Evolutionary conservation across 148 eudicot genomes (phyloP).

Genomic region (Simmondsia chinensis): DNA sequence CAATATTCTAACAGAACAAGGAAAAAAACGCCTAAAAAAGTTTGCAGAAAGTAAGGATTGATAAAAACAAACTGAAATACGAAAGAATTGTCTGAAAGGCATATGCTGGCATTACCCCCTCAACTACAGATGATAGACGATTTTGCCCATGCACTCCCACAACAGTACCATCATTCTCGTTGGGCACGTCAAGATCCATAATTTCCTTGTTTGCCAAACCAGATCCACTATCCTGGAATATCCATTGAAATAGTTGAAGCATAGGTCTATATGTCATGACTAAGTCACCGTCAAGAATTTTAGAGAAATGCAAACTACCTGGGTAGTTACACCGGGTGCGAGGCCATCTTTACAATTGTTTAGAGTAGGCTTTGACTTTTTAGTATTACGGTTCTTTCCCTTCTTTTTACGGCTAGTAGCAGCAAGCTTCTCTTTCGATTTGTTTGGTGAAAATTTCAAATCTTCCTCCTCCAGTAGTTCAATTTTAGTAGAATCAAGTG

Average conservation of each 20-base stretch:
- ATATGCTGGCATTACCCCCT: slow-evolving; percentile 9
- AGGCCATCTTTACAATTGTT: slow-evolving; percentile 29
- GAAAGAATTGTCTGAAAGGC: neutral
- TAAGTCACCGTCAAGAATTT: neutral
- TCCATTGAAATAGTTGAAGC: slow-evolving; percentile 14
- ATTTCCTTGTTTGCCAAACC: slow-evolving; percentile 14
- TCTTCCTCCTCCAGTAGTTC: slow-evolving; percentile 71
- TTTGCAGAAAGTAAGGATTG: no score
- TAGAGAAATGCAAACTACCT: slow-evolving; percentile 35
- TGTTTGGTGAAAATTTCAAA: slow-evolving; percentile 21
- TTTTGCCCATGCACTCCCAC: slow-evolving; percentile 16
- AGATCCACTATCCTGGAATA: slow-evolving; percentile 46
- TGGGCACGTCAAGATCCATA: slow-evolving; percentile 11
- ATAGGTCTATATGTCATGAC: neutral
- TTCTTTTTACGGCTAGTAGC: slow-evolving; percentile 61
- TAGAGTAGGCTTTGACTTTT: slow-evolving; percentile 32
- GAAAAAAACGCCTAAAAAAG: neutral
- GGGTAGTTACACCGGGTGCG: slow-evolving; percentile 16
- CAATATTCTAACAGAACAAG: neutral
- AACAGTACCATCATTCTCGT: slow-evolving; percentile 18
- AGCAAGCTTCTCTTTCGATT: slow-evolving; percentile 48
- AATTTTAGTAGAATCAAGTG: slow-evolving; percentile 80
- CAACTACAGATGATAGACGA: slow-evolving; percentile 17
- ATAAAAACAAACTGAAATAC: neutral
- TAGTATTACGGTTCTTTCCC: slow-evolving; percentile 49